Base-by-base conservation (phyloP, 495 filamentous ascomycete genomes). In the Aspergillus funiculosus region DNA sequence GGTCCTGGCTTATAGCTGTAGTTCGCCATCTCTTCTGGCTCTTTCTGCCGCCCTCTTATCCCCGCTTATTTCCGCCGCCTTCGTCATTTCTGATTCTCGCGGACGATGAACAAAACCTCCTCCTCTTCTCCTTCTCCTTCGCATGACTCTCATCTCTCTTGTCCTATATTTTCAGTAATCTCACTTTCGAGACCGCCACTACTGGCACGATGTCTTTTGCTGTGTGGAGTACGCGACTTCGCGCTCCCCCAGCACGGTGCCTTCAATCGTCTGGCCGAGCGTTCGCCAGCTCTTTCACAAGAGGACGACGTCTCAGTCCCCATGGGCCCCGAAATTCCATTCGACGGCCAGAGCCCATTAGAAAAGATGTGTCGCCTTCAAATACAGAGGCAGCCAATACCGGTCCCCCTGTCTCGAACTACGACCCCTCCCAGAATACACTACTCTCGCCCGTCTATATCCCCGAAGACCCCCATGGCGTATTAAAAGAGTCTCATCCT, bases 401-500 rank as follows among this genome's bases (percentile, higher is more conserved):
- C 9, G 24, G 29, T 7, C 29, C 44, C 4, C 40, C 37, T 2
- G 54, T 46, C 29, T 17, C 56, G 6, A 51, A 64, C 37, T 68
- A 69, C 43, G 60, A 74, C 25, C 63, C 69, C 6, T 43, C 66
- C 40, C 53, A 68, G 36, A 77, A 76, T 45, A 73, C 63, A 8
- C 66, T 77, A 2, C 65, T 77, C 24, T 57, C 73, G 2, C 72
- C 74, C 5, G 69, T 85, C 18, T 62, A 81, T 52, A 69, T 84
- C 13, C 81, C 81, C 18, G 74, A 82, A 61, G 79, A 84, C 46
- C 75, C 79, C 5, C 58, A 78, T 69, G 75, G 64, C 36, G 75
- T 84, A 1, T 73, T 86, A 36, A 80, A 76, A 48, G 71, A 71
- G 41, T 68, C 57, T 3, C 82, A 86, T 52, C 82, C 82, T 3